Percentiles rank a stretch among this genome's conserved stretches.
These are phyloP conservation scores for Sechiopsis laciniata DNA, from an alignment of 306 rosid genomes.

Conservation along the genomic window DNA sequence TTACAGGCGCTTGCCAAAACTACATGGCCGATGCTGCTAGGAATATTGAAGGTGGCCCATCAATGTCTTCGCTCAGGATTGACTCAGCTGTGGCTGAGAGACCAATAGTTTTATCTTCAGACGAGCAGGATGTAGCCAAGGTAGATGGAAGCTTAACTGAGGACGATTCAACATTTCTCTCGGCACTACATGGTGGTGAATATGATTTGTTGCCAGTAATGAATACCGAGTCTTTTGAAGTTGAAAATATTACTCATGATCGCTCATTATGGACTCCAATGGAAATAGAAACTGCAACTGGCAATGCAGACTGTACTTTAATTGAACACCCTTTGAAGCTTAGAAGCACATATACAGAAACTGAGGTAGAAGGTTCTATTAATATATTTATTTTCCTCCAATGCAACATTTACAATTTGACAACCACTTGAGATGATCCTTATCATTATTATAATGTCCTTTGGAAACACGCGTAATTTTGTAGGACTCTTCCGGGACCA, in stretches of 20 bases:
- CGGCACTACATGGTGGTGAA: slow-evolving; percentile 46
- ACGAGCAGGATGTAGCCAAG: slow-evolving; percentile 37
- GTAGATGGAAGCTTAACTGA: slow-evolving; percentile 35
- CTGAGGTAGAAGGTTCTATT: slow-evolving; percentile 41
- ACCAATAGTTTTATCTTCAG: slow-evolving; percentile 33
- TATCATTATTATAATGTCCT: neutral
- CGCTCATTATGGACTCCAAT: slow-evolving; percentile 75
- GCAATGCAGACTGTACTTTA: slow-evolving; percentile 53
- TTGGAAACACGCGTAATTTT: neutral
- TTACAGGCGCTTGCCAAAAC: slow-evolving; percentile 27
- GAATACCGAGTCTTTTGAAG: slow-evolving; percentile 27
- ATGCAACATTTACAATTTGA: neutral
- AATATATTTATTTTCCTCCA: neutral
- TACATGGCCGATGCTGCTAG: slow-evolving; percentile 30
- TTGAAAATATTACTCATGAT: slow-evolving; percentile 34
- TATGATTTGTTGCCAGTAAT: slow-evolving; percentile 31
- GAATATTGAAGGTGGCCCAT: slow-evolving; percentile 28
- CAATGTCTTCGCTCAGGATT: slow-evolving; percentile 25
- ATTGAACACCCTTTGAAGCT: slow-evolving; percentile 67
- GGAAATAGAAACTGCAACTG: slow-evolving; percentile 80
- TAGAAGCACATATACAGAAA: slow-evolving; percentile 72
- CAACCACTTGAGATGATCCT: neutral
- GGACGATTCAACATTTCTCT: slow-evolving; percentile 47
- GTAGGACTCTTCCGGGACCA: slow-evolving; percentile 54
- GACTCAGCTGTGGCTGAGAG: slow-evolving; percentile 41